Conservation (phyloP, 768 basidiomycete species). For the Cubamyces lactineus region DNA sequence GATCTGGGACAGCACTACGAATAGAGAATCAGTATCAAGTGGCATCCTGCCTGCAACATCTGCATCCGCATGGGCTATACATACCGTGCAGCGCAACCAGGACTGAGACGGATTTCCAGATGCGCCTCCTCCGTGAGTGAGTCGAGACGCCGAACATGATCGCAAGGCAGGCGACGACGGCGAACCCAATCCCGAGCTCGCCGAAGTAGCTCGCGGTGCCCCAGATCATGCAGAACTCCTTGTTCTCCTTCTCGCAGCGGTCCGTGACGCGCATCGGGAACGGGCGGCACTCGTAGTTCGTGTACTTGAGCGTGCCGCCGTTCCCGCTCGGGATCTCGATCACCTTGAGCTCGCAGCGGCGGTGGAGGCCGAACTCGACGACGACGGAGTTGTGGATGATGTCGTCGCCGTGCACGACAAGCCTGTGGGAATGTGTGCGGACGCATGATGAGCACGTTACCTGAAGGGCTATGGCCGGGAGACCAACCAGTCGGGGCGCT, state of each 20-base stretch:
- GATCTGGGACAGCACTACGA: conserved; percentile 60
- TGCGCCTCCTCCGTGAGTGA: conserved; percentile 69
- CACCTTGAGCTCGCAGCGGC: conserved; percentile 57
- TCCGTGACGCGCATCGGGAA: conserved; percentile 62
- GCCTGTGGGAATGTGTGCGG: conserved; percentile 32
- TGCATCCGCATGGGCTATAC: conserved; percentile 15
- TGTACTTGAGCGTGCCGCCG: conserved; percentile 52
- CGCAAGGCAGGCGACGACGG: conserved; percentile 55
- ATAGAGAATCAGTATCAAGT: background rate
- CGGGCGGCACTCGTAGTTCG: conserved; percentile 60
- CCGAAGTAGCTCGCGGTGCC: conserved; percentile 67
- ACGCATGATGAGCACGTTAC: conserved; percentile 5
- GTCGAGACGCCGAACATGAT: conserved; percentile 74
- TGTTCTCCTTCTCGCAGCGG: conserved; percentile 54
- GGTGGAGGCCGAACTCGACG: conserved; percentile 59
- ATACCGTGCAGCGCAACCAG: conserved; percentile 65
- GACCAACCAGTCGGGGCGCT: conserved; percentile 65
- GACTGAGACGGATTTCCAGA: conserved; percentile 75
- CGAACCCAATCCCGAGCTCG: conserved; percentile 69
- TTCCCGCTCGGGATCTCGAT: conserved; percentile 50
- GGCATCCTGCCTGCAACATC: background rate
- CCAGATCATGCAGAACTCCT: conserved; percentile 67
- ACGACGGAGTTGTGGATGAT: conserved; percentile 51
- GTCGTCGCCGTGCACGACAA: conserved; percentile 44
- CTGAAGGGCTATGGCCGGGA: conserved; percentile 6